Evolutionary conservation across 2,329 filamentous ascomycete species (phyloP).

Genomic region (Magnaporthiopsis incrustans): DNA sequence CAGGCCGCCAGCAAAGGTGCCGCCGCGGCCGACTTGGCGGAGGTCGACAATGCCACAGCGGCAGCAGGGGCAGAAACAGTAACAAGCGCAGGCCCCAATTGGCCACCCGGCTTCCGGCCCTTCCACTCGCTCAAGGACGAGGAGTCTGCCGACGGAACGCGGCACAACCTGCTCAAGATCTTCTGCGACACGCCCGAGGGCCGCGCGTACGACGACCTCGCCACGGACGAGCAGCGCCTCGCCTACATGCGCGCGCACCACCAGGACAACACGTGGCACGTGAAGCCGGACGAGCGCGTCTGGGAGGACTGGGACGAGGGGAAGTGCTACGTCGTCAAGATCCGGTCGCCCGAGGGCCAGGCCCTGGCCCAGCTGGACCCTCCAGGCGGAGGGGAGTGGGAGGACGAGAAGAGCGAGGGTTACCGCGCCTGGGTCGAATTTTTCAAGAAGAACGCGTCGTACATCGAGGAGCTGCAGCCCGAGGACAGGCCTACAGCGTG

Average conservation of each 20-base stretch:
- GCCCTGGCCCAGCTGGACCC: background rate
- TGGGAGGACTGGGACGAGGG: background rate
- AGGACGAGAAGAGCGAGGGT: background rate
- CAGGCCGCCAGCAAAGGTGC: background rate
- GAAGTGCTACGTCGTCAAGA: background rate
- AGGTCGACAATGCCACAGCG: background rate
- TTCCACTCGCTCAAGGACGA: background rate
- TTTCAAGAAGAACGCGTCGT: conserved; percentile 2
- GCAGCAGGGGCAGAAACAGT: background rate
- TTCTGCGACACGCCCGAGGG: background rate
- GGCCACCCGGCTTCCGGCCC: background rate
- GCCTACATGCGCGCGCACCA: conserved; percentile 1
- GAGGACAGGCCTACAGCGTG: background rate
- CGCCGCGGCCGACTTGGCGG: no score
- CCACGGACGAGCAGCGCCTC: background rate
- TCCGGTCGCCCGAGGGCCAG: background rate
- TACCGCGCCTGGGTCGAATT: background rate
- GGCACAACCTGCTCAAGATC: background rate
- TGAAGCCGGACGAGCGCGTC: background rate
- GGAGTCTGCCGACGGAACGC: background rate
- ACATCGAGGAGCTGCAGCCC: background rate
- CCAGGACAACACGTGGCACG: background rate
- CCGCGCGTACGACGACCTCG: background rate
- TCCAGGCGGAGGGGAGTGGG: background rate
- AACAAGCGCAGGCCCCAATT: background rate